These are phyloP conservation scores for Pilasporangium apinafurcum DNA, from an alignment of 352 stramenopile species.

Conservation along the genomic window DNA sequence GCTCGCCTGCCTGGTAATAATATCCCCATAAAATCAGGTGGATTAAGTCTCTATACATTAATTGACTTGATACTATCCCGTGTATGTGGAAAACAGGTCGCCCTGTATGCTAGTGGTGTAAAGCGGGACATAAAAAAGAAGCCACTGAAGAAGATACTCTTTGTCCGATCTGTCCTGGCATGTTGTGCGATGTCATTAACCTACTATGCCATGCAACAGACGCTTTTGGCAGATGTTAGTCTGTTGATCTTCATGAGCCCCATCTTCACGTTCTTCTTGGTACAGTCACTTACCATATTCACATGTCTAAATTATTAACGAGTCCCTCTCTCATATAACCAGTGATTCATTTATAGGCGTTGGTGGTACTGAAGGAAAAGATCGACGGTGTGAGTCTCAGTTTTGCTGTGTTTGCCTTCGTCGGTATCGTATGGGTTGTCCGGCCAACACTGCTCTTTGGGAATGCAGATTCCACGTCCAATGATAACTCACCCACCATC, in stretches of 20 bases:
- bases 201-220: constrained; percentile 46
- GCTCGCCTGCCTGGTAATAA: constrained; percentile 39
- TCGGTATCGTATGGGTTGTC: constrained; percentile 23
- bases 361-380: constrained; percentile 18
- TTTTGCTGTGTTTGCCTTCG: constrained; percentile 27
- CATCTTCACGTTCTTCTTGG: constrained; percentile 52
- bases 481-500: constrained; percentile 7
- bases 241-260: constrained; percentile 63
- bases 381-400: constrained; percentile 23
- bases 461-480: background rate
- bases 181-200: constrained; percentile 36
- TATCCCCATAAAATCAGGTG: no score
- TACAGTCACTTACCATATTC: no score
- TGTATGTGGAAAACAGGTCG: constrained; percentile 16
- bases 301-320: no score
- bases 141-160: constrained; percentile 22
- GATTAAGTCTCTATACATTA: background rate
- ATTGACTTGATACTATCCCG: no score
- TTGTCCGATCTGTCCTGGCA: constrained; percentile 28
- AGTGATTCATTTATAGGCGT: constrained; percentile 13
- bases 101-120: constrained; percentile 18
- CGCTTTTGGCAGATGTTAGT: constrained; percentile 56
- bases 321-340: no score
- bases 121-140: constrained; percentile 22
- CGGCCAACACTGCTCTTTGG: constrained; percentile 28